phyloP scores from a whole-genome alignment of 352 stramenopile species.

The Phytophthora ohioensis region DNA sequence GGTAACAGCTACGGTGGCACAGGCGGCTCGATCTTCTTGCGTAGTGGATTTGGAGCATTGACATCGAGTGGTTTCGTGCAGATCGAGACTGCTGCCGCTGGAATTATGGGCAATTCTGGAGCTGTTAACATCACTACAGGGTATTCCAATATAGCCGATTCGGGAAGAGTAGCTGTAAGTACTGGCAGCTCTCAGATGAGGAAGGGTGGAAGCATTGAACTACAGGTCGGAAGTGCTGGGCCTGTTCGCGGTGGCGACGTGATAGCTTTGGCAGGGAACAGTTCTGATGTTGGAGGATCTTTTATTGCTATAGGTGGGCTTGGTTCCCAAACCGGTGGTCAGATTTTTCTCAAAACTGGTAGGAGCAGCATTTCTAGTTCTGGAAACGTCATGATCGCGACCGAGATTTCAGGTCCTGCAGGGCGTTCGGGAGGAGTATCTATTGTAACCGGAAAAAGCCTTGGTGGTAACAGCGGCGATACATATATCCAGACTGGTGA shows the following conservation, averaged over 20 bases:
- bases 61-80: conserved; percentile 35
- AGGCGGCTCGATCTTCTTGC: conserved; percentile 38
- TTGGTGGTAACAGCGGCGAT: conserved; percentile 34
- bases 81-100: conserved; percentile 25
- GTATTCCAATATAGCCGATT: conserved; percentile 23
- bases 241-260: conserved; percentile 32
- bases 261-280: conserved; percentile 31
- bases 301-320: conserved; percentile 28
- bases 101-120: conserved; percentile 33
- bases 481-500: conserved; percentile 39
- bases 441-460: conserved; percentile 34
- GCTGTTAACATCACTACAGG: conserved; percentile 27
- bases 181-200: conserved; percentile 35
- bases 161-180: conserved; percentile 30
- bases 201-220: conserved; percentile 30
- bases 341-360: conserved; percentile 34
- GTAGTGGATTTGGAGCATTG: conserved; percentile 26
- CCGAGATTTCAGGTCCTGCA: conserved; percentile 25
- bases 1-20: conserved; percentile 30
- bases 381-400: conserved; percentile 26
- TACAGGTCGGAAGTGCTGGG: conserved; percentile 32
- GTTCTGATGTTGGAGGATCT: conserved; percentile 35
- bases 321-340: conserved; percentile 36
- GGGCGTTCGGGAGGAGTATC: conserved; percentile 30
- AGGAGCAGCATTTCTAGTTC: conserved; percentile 32